Base-by-base conservation (phyloP, 2,329 filamentous ascomycete species). In the Alternaria sp. region DNA sequence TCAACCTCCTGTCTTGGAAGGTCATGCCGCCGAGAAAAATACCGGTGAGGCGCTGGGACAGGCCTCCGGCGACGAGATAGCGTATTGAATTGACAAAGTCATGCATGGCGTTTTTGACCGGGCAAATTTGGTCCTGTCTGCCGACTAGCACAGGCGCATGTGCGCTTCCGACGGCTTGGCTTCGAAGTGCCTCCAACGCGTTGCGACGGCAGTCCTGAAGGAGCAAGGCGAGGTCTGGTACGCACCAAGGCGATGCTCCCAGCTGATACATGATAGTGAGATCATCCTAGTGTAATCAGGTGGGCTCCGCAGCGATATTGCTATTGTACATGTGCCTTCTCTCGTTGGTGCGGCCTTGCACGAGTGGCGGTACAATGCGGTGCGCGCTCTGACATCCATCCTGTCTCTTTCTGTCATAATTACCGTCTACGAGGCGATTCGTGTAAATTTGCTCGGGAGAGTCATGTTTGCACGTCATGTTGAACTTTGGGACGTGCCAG, bases 1-100 rank as follows among this genome's bases (percentile, higher is more conserved):
- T 58, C 57, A 62, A 63, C 42, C 60, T 61, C 56, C 53, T 60
- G 36, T 51, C 53, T 51, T 40, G 53, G 63, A 55, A 62, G 54
- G 54, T 44, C 29, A 51, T 57, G 31, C 51, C 54, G 46, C 52
- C 29, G 45, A 44, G 46, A 51, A 29, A 39, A 58, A 46, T 36
- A 52, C 54, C 50, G 51, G 51, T 51, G 40, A 51, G 46, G 39
- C 51, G 31, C 50, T 56, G 60, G 49, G 41, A 23, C 39, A 56
- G 51, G 49, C 49, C 39, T 58, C 60, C 60, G 57, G 53, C 17
- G 34, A 34, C 42, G 53, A 60, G 39, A 42, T 46, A 31, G 40
- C 44, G 48, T 54, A 50, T 31, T 11, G 24, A n/a, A 50, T 31
- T 11, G 24, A n/a, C n/a, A 39, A 39, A 33, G 31, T 36, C 28